These are phyloP conservation scores for Phialophora tarda DNA, from an alignment of 2,329 filamentous ascomycete genomes.

Conservation along the genomic window DNA sequence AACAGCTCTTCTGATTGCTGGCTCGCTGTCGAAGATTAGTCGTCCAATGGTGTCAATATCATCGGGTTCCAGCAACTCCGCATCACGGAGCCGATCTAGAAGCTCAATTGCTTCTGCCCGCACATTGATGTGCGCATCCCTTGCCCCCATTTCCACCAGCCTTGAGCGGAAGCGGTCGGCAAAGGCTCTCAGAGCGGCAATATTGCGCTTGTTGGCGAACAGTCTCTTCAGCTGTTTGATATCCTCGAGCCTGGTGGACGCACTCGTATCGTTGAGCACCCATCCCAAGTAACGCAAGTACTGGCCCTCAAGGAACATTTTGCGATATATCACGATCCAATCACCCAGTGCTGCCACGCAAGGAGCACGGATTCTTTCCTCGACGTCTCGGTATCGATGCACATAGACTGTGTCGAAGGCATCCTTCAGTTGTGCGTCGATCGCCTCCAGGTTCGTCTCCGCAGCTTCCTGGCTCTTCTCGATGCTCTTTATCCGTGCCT, in stretches of 20 bases:
- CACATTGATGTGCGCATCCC: slow-evolving; percentile 80
- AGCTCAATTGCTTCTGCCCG: slow-evolving; percentile 80
- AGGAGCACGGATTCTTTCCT: slow-evolving; percentile 84
- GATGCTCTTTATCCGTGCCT: slow-evolving; percentile 74
- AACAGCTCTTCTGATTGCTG: slow-evolving; percentile 83
- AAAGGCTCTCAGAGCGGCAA: slow-evolving; percentile 79
- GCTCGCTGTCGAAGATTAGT: slow-evolving; percentile 86
- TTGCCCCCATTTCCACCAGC: slow-evolving; percentile 89
- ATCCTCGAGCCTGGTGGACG: slow-evolving; percentile 79
- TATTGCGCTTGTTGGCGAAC: slow-evolving; percentile 79
- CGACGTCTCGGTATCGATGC: slow-evolving; percentile 92
- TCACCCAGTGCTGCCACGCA: slow-evolving; percentile 84
- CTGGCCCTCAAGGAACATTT: slow-evolving; percentile 85
- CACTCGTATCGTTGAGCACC: slow-evolving; percentile 83
- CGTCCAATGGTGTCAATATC: slow-evolving; percentile 89
- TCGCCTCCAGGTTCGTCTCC: slow-evolving; percentile 69
- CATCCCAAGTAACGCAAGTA: slow-evolving; percentile 94
- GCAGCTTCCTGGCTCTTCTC: slow-evolving; percentile 74
- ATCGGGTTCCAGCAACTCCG: slow-evolving; percentile 84
- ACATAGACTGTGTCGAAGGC: slow-evolving; percentile 93
- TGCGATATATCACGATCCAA: slow-evolving; percentile 86
- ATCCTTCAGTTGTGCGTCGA: slow-evolving; percentile 76
- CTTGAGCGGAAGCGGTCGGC: slow-evolving; percentile 88
- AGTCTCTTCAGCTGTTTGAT: slow-evolving; percentile 80
- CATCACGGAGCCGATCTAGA: slow-evolving; percentile 79